Base-by-base conservation (phyloP, 257 asterid species). In the Ligustrum vulgare region DNA sequence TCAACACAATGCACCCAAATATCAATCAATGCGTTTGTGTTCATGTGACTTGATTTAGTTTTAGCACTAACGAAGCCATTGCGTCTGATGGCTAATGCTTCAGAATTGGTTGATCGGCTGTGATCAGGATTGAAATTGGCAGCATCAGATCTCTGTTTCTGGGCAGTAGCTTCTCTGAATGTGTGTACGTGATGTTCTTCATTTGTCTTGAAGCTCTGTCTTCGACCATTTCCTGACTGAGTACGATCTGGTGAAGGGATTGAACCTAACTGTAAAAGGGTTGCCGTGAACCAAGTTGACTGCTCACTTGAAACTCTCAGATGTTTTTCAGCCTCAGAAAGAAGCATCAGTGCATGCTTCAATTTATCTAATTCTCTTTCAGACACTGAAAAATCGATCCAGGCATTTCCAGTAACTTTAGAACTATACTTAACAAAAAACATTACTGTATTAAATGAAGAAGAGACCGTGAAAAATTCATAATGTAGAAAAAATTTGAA, bases 241-340 rank as follows among this genome's bases (percentile, higher is more conserved):
- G 91, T 85, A 75, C 69, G 90, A 77, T 88, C 96, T 1, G 91
- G 91, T 5, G 96, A 87, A 56, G 98, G 84, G 28, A 80, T 66
- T 0, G 97, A 93, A 71, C 99, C 98, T 75, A 95, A 83, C 75
- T 93, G 98, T 65, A 95, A 82, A n/a, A 95, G 81, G 47, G 99
- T 95, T 74, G 97, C 99, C 1, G 97, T 93, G 89, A 95, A 95
- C 98, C 99, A 95, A 34, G 99, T 95, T 33, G 99, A 91, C 54
- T 96, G 92, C 75, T 93, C 99, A 41, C 85, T 86, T 63, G 99
- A 91, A 72, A 85, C 91, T 78, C 99, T 82, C 70, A 93, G 85
- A 73, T 91, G 99, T 85, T 90, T 95, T 83, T 95, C 98, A 10
- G 98, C 92, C 73, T 95, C 99, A 4, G 98, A 93, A 67, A 95